Evolutionary conservation across 2,329 filamentous ascomycete genomes (phyloP).

Genomic region (Aspergillus caelatus): DNA sequence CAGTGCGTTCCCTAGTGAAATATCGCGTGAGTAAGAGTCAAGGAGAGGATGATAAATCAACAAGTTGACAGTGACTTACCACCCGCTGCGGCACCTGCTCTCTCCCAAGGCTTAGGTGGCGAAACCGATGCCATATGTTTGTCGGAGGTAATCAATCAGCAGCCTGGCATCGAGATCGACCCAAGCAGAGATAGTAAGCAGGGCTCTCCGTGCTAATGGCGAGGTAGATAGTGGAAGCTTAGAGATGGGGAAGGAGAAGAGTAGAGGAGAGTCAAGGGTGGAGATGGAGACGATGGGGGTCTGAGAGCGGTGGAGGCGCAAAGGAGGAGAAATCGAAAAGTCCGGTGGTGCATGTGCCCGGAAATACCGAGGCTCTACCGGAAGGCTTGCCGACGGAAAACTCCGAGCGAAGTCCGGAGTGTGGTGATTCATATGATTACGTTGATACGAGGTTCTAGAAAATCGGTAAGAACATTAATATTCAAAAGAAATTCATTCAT

Average conservation of each 20-base stretch:
- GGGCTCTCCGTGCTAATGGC: constrained; percentile 1
- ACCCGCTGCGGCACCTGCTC: constrained; percentile 63
- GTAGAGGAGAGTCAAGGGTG: constrained; percentile 9
- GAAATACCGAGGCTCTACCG: constrained; percentile 21
- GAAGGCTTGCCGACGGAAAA: constrained; percentile 14
- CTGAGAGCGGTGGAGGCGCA: constrained; percentile 20
- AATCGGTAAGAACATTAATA: not conserved
- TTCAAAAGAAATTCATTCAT: not conserved
- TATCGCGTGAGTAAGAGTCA: constrained; percentile 9
- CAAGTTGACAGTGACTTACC: constrained; percentile 46
- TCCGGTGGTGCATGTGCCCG: constrained; percentile 22
- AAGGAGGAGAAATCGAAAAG: constrained; percentile 13
- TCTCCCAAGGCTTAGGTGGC: constrained; percentile 97
- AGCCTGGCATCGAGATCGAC: constrained; percentile 32
- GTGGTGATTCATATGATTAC: not conserved
- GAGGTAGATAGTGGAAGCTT: constrained; percentile 7
- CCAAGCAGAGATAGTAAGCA: constrained; percentile 11
- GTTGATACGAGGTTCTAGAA: not conserved
- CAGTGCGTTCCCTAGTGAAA: constrained; percentile 29
- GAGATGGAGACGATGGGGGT: constrained; percentile 16
- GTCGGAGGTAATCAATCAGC: constrained; percentile 25
- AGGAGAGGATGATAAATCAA: not conserved
- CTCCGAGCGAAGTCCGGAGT: not conserved
- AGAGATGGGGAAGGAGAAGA: constrained; percentile 13
- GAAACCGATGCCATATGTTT: constrained; percentile 64